Evolutionary conservation across 192 early-diverging fungal species (phyloP), one percentile per base, ranked within the genome.

Genomic region (Bifiguratus adelaidae): DNA sequence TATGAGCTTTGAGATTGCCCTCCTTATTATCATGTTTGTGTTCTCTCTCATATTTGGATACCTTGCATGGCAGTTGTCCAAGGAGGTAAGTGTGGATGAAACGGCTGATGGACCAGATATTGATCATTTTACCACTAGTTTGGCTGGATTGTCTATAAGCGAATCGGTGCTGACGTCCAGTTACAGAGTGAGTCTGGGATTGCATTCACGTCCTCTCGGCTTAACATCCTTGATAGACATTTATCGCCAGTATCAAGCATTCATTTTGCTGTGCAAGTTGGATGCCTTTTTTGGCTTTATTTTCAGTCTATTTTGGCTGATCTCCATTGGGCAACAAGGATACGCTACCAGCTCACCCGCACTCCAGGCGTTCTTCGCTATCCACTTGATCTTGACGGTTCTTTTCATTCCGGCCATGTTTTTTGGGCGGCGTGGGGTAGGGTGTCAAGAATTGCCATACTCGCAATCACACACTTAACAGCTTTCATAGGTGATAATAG

Each of bases 211-310:
- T 24, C 37, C 37, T 21, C 24, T 46, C 35, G 3, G 3, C 3
- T 32, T 18, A 18, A 30, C 3, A 47, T 47, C 18, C 9, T 28
- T 33, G 34, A 35, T 52, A 76, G 74, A 40, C 38, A 70, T 74
- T 67, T 80, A 75, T 32, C 67, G 74, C 21, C 54, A 60, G 2
- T 88, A 85, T 53, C 85, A 89, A 42, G 73, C 89, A 53, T 89
- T 88, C 58, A 61, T 89, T 30, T 60, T 89, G 44, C 59, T 86
- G 6, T 67, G 89, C 37, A 92, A 92, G 60, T 53, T 89, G 5
- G 85, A 89, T 49, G 55, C 86, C 2, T 92, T 88, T 65, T 88
- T 87, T 49, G 76, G 69, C 27, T 87, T 89, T 55, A 60, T 74
- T 20, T 59, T 85, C 24, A 78, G 81, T 44, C 68, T 73, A 26